Conservation (phyloP, 805 yeast genomes). For the Saturnispora sanitii region DNA sequence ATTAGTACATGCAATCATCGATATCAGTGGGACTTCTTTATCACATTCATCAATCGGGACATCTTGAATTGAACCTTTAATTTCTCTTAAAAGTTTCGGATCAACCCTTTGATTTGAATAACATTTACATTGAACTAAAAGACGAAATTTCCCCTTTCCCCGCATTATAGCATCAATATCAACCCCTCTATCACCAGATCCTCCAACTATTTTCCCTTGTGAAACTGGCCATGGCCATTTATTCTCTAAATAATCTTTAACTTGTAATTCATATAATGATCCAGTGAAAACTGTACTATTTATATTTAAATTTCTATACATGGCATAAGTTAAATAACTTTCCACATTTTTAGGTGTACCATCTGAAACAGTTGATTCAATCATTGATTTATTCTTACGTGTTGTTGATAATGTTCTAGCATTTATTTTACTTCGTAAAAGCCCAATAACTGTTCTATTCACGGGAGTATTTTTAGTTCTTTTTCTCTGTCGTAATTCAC, state of each 20-base stretch:
- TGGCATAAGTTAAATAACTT: constrained; percentile 27
- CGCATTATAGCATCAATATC: constrained; percentile 40
- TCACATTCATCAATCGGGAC: constrained; percentile 8
- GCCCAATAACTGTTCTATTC: background rate
- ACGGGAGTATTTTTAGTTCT: background rate
- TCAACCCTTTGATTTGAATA: constrained; percentile 31
- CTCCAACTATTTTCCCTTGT: constrained; percentile 39
- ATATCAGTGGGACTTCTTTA: constrained; percentile 12
- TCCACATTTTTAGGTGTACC: constrained; percentile 17
- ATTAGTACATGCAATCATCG: constrained; percentile 39
- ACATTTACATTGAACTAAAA: constrained; percentile 50
- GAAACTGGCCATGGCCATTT: constrained; percentile 9
- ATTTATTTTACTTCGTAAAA: background rate
- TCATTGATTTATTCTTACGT: background rate
- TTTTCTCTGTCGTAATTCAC: background rate
- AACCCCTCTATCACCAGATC: constrained; percentile 47
- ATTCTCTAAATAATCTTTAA: constrained; percentile 30
- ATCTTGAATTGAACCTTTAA: constrained; percentile 39
- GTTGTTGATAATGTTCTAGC: constrained; percentile 7
- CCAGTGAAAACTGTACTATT: constrained; percentile 44
- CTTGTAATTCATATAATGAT: constrained; percentile 42
- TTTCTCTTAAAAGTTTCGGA: constrained; percentile 41
- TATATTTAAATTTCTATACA: constrained; percentile 30
- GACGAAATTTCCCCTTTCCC: constrained; percentile 25
- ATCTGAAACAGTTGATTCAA: constrained; percentile 11